These are phyloP conservation scores for Rhododendron griersonianum DNA, from an alignment of 148 eudicot species.

Conservation along the genomic window DNA sequence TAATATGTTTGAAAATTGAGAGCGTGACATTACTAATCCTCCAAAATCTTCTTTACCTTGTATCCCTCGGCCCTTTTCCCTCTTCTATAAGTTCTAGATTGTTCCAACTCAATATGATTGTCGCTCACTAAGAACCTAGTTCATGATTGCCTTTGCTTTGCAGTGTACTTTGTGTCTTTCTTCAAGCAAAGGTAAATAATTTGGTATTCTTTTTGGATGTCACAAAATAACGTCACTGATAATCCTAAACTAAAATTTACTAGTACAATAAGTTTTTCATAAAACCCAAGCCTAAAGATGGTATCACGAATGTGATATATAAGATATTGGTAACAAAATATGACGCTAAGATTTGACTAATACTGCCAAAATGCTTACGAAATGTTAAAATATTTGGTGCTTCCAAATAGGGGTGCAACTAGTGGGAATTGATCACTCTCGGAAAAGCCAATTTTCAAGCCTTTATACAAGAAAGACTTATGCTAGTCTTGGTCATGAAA, in stretches of 20 bases:
- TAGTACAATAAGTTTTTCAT: neutral
- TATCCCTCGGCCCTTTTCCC: neutral
- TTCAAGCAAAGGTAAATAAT: neutral
- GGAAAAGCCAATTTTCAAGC: neutral
- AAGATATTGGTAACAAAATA: neutral
- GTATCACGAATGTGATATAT: neutral
- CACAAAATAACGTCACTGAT: neutral
- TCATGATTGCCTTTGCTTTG: neutral
- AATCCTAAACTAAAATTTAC: neutral
- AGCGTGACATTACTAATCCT: neutral
- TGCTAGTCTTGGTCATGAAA: neutral
- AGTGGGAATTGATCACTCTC: neutral
- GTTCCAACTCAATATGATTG: neutral
- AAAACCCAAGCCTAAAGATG: neutral
- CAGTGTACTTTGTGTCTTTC: neutral
- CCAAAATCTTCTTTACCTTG: neutral
- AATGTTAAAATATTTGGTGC: neutral
- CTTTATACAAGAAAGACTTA: neutral
- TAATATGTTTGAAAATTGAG: no score
- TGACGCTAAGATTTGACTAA: neutral
- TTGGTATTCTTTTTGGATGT: neutral
- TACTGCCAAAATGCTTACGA: neutral
- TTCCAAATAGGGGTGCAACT: neutral
- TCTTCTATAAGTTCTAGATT: neutral
- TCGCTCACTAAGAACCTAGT: neutral